These are phyloP conservation scores for Debaryomyces prosopidis DNA, from an alignment of 805 yeast species.

Conservation along the genomic window DNA sequence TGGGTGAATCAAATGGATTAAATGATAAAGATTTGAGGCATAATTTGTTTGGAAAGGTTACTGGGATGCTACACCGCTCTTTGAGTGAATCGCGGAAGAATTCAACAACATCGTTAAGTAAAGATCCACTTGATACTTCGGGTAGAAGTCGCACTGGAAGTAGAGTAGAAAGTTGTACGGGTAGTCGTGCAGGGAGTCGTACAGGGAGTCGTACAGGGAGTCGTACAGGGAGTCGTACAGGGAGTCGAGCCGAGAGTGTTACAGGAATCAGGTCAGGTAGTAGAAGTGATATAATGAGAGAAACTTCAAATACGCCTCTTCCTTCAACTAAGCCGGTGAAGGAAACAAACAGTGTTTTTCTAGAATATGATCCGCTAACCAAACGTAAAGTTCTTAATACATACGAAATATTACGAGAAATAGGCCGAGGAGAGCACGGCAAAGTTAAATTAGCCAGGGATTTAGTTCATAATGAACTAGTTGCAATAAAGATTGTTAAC, in stretches of 20 bases:
- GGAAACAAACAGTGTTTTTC: conserved; percentile 75
- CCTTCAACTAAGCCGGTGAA: conserved; percentile 48
- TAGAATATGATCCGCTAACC: conserved; percentile 87
- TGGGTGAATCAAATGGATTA: background rate
- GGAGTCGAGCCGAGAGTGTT: no score
- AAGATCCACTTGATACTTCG: background rate
- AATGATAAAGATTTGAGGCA: conserved; percentile 16
- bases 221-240: no score
- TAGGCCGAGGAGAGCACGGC: conserved; percentile 99
- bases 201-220: background rate
- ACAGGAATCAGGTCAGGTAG: no score
- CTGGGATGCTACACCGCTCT: conserved; percentile 30
- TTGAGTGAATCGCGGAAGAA: conserved; percentile 17
- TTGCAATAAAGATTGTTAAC: conserved; percentile 93
- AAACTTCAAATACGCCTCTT: background rate
- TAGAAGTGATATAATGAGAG: background rate
- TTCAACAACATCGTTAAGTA: conserved; percentile 6
- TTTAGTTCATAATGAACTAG: conserved; percentile 58
- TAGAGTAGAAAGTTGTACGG: no score
- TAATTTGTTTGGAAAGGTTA: conserved; percentile 31
- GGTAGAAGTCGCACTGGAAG: background rate
- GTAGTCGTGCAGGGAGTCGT: no score
- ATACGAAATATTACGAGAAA: conserved; percentile 82
- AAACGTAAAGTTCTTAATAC: conserved; percentile 82
- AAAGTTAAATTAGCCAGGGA: conserved; percentile 90